Evolutionary conservation across 441 rosid species (phyloP), one percentile per base, ranked within the genome.

Genomic region (Pelargonium citronellum): DNA sequence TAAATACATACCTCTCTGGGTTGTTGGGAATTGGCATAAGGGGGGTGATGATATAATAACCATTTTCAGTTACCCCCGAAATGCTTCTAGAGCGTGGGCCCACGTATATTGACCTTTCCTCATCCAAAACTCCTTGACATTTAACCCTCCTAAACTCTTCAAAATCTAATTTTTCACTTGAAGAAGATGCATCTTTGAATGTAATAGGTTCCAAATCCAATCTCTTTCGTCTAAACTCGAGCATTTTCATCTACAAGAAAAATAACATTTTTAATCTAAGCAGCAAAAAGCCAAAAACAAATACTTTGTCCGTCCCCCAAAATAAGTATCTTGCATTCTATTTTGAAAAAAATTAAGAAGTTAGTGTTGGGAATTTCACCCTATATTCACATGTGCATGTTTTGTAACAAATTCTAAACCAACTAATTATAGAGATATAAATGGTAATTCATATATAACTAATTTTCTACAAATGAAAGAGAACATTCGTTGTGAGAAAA

Each of bases 51-150:
- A 91, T 76, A 78, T 79, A 89, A 73, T 79, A 89, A 44, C 99
- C 99, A 80, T 90, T 94, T 78, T 90, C 99, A 47, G 97, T 90
- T 55, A 91, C 83, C 69, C 97, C 99, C 0, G 96, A 94, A 72
- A 94, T 86, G 76, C 90, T 87, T 82, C 96, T 85, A 70, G 99
- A 89, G 34, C 97, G 92, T 63, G 97, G 99, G 67, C 99, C 97
- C 64, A 94, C 80, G 80, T 61, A 91, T 64, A 94, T 74, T 64
- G 95, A 94, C 43, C 69, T 85, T 76, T 76, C 72, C 61, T 90
- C 90, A 63, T 91, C 81, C 67, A 89, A 91, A 74, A 83, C 74
- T 65, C 98, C 98, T 76, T 79, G 84, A 80, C 95, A 83, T 0
- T 66, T 67, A 44, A 87, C 90, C 82, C 89, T 83, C 70, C 95